These are phyloP conservation scores for Decorospora gaudefroyi DNA, from an alignment of 2,329 filamentous ascomycete species.

Conservation along the genomic window DNA sequence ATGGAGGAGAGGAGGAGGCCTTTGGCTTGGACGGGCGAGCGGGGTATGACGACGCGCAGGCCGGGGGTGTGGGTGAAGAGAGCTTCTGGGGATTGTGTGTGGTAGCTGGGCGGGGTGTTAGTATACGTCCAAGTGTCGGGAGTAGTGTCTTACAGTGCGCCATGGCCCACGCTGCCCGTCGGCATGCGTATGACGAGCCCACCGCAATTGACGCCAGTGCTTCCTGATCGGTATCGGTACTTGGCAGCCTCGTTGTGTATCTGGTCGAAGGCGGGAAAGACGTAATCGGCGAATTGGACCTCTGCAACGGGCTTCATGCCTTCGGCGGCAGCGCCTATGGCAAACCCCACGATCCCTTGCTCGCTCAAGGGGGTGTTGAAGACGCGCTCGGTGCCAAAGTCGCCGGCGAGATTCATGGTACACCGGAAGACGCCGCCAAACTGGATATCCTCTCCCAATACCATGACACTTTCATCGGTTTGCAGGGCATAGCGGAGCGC, in stretches of 20 bases:
- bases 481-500: conserved; percentile 81
- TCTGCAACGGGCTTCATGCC: conserved; percentile 93
- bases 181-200: conserved; percentile 90
- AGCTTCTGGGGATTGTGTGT: conserved; percentile 86
- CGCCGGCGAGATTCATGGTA: conserved; percentile 85
- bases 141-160: conserved; percentile 63
- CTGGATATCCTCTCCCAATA: conserved; percentile 96
- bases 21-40: conserved; percentile 86
- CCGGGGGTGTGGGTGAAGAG: conserved; percentile 89
- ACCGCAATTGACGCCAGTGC: conserved; percentile 61
- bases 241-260: conserved; percentile 93
- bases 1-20: conserved; percentile 79
- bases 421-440: conserved; percentile 97
- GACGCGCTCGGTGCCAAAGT: conserved; percentile 83
- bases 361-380: conserved; percentile 97
- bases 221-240: conserved; percentile 74
- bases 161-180: conserved; percentile 85
- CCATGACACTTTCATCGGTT: conserved; percentile 80
- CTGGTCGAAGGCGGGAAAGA: conserved; percentile 91
- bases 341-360: conserved; percentile 93
- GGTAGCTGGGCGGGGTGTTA: conserved; percentile 59
- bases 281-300: conserved; percentile 94
- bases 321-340: conserved; percentile 84
- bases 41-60: conserved; percentile 80
- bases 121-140: conserved; percentile 1